These are phyloP conservation scores for Rhynchospora tenuis DNA, from an alignment of 176 grass and related monocot species.

Conservation along the genomic window DNA sequence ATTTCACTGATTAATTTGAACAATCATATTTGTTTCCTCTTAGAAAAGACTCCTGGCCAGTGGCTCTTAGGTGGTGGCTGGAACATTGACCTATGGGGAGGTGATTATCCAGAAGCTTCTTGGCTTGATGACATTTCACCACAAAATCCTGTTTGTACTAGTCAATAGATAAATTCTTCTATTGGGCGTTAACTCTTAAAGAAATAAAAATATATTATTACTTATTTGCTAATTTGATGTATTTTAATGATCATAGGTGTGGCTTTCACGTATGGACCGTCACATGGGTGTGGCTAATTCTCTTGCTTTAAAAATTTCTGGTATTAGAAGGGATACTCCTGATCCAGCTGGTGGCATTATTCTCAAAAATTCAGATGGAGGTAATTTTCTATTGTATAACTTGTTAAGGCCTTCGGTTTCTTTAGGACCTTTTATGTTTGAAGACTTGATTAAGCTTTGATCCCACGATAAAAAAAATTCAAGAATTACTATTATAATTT, in stretches of 20 bases:
- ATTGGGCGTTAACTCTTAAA: too few relatives aligned
- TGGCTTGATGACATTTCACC: slow-evolving; percentile 80
- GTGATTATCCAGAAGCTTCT: slow-evolving; percentile 54
- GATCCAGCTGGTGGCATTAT: slow-evolving; percentile 76
- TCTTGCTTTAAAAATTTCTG: slow-evolving; percentile 64
- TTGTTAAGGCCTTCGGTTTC: not conserved
- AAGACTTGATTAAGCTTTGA: not conserved
- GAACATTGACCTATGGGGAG: slow-evolving; percentile 81
- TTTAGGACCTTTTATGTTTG: not conserved
- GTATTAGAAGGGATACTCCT: slow-evolving; percentile 44
- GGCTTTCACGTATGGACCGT: slow-evolving; percentile 80
- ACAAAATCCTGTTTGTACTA: slow-evolving; percentile 64
- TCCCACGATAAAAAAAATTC: too few relatives aligned
- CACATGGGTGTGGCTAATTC: slow-evolving; percentile 91
- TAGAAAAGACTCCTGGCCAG: slow-evolving; percentile 53
- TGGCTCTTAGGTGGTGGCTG: slow-evolving; percentile 81
- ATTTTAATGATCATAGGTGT: slow-evolving; percentile 46
- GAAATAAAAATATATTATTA: not conserved
- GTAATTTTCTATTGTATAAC: slow-evolving; percentile 30
- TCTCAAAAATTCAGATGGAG: slow-evolving; percentile 54
- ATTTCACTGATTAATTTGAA: not conserved
- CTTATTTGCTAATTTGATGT: not conserved
- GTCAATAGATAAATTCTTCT: not conserved
- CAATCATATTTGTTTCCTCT: not conserved
- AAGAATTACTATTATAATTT: too few relatives aligned